Percentiles rank a stretch among this genome's conserved stretches.
These are phyloP conservation scores for Acrodontium crateriforme DNA, from an alignment of 2,329 filamentous ascomycete species.

Conservation along the genomic window DNA sequence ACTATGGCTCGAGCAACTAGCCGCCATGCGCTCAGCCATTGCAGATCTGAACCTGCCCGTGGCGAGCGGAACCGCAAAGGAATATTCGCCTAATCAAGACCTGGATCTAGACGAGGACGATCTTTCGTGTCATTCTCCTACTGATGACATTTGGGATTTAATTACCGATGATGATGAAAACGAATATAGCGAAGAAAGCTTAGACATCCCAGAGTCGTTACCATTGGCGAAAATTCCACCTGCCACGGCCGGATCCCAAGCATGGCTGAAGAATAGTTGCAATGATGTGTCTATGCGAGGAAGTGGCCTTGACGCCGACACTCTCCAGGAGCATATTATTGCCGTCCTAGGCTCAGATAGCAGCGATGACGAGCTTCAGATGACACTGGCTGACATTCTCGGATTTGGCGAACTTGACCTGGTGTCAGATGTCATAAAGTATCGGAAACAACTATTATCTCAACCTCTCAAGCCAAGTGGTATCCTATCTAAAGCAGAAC, in stretches of 20 bases:
- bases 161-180: constrained; percentile 63
- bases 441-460: constrained; percentile 52
- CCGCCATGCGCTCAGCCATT: constrained; percentile 74
- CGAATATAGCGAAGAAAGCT: constrained; percentile 49
- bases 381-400: constrained; percentile 73
- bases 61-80: constrained; percentile 22
- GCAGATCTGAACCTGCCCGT: constrained; percentile 50
- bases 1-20: constrained; percentile 75
- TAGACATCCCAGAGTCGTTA: constrained; percentile 28
- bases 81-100: constrained; percentile 37
- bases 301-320: constrained; percentile 51
- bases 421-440: constrained; percentile 74
- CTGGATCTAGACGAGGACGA: constrained; percentile 54
- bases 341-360: constrained; percentile 58
- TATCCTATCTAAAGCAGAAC: constrained; percentile 61
- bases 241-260: constrained; percentile 14
- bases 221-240: constrained; percentile 35
- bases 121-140: constrained; percentile 45
- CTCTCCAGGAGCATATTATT: constrained; percentile 65
- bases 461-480: constrained; percentile 28
- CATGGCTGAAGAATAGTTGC: constrained; percentile 64
- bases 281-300: constrained; percentile 48
- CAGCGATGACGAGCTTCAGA: constrained; percentile 77
- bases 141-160: constrained; percentile 85
- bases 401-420: constrained; percentile 91